Evolutionary conservation across 345 rosid genomes (phyloP), one percentile per base, ranked within the genome.

Genomic region (Leavenworthia alabamica): DNA sequence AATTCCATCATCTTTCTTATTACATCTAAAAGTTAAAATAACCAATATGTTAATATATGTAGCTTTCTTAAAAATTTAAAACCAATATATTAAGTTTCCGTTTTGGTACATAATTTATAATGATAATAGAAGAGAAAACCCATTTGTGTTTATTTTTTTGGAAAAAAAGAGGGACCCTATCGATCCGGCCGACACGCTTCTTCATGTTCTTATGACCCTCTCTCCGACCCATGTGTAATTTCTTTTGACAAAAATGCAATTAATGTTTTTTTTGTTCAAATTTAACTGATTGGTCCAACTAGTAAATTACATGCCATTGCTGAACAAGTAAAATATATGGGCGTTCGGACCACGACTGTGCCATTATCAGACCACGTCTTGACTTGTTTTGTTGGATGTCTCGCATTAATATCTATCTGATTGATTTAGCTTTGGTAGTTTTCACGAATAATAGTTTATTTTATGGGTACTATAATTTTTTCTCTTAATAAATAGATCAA

Each of bases 111-210:
- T 37, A 37, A 13, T 13, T 37, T 37, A 3, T 13, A 37, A 5
- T 13, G 16, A 37, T 2, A 37, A 37, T 6, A 57, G 15, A 13
- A 41, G 23, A 52, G 15, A 28, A 36, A 62, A 47, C 47, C 6
- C n/a, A n/a, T n/a, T n/a, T n/a, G 49, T 35, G 7, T 12, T 2
- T 35, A 11, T 14, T 36, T 36, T 36, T 36, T 12, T 4, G 2
- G 2, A 35, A 35, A 11, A 4, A 12, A 36, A 1, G 39, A 35
- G 39, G 59, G 78, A 57, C 76, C 79, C 81, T 22, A 47, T 58
- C 16, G 50, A 40, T 64, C 74, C 78, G 79, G 79, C 83, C 77
- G 82, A 79, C 92, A 79, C 83, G 77, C 53, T 73, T 78, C 53
- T 72, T 77, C 47, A 78, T 56, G 68, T 66, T 53, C 31, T 63